phyloP scores from a whole-genome alignment of 177 flowering plant species.

The Vitis hybrid region DNA sequence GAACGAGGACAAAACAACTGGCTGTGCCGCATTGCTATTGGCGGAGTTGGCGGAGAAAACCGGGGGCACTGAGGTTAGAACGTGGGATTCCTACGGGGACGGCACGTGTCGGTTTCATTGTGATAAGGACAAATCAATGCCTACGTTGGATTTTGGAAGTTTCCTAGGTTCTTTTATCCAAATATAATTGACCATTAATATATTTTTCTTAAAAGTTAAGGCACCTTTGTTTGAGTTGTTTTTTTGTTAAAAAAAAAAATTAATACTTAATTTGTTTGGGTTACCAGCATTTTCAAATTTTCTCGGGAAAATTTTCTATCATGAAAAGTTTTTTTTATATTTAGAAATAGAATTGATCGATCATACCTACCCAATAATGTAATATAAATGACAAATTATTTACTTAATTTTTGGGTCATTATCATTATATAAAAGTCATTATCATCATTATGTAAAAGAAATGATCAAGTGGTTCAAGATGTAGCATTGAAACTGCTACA shows the following conservation, averaged over 20 bases:
- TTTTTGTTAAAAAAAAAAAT: too few relatives aligned
- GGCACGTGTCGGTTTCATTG: conserved; percentile 8
- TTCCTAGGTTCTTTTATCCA: too few relatives aligned
- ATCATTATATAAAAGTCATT: too few relatives aligned
- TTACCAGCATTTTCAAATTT: neutral
- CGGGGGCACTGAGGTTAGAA: conserved; percentile 9
- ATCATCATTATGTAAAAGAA: too few relatives aligned
- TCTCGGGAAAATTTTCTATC: neutral
- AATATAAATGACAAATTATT: too few relatives aligned
- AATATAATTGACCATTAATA: too few relatives aligned
- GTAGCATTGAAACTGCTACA: too few relatives aligned
- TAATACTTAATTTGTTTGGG: too few relatives aligned
- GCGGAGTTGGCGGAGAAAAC: conserved; percentile 12
- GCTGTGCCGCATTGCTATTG: conserved; percentile 3
- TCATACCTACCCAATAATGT: too few relatives aligned
- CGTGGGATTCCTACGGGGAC: neutral
- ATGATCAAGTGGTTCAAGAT: too few relatives aligned
- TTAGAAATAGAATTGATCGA: too few relatives aligned
- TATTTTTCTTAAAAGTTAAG: neutral
- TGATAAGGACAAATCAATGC: conserved; percentile 1
- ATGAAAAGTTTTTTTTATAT: neutral
- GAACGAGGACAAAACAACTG: conserved; percentile 13
- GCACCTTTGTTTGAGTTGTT: neutral
- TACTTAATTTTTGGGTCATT: too few relatives aligned
- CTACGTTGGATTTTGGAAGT: conserved; percentile 3